Percentiles rank a stretch among this genome's conserved stretches.
phyloP scores from a whole-genome alignment of 176 grass and related monocot species.

The Alopecurus myosuroides region DNA sequence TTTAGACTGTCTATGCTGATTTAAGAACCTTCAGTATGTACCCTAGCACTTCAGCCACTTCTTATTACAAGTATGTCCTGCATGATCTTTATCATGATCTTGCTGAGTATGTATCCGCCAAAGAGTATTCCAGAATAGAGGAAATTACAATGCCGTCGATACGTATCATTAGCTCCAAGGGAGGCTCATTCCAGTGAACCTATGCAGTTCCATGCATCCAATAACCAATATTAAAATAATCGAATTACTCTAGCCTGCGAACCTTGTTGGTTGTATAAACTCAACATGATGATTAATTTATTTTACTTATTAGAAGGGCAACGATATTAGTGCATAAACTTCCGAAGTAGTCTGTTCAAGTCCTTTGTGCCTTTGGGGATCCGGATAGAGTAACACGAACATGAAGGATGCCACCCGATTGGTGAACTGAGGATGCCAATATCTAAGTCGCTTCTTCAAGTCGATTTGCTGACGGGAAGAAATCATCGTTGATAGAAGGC shows the following conservation, averaged over 20 bases:
- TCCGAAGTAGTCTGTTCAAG: constrained; percentile 7
- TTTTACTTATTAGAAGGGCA: background rate
- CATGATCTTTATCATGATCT: too few relatives aligned
- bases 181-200: background rate
- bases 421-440: too few relatives aligned
- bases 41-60: too few relatives aligned
- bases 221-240: constrained; percentile 4
- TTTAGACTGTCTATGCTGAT: background rate
- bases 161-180: constrained; percentile 25
- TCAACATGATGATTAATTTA: background rate
- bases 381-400: too few relatives aligned
- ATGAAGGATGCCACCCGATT: too few relatives aligned
- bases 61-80: too few relatives aligned
- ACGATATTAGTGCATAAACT: constrained; percentile 15
- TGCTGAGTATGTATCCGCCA: too few relatives aligned
- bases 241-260: background rate
- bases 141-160: background rate
- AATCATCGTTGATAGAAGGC: too few relatives aligned
- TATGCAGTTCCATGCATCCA: background rate
- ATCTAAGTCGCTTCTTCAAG: too few relatives aligned
- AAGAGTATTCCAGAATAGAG: background rate
- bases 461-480: too few relatives aligned
- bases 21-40: too few relatives aligned
- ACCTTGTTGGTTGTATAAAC: constrained; percentile 24
- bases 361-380: constrained; percentile 24